A percentile compares a stretch with the other conserved stretches of the same genome.
Evolutionary conservation across 768 basidiomycete genomes (phyloP).

Genomic region (Russula griseocarnosa): DNA sequence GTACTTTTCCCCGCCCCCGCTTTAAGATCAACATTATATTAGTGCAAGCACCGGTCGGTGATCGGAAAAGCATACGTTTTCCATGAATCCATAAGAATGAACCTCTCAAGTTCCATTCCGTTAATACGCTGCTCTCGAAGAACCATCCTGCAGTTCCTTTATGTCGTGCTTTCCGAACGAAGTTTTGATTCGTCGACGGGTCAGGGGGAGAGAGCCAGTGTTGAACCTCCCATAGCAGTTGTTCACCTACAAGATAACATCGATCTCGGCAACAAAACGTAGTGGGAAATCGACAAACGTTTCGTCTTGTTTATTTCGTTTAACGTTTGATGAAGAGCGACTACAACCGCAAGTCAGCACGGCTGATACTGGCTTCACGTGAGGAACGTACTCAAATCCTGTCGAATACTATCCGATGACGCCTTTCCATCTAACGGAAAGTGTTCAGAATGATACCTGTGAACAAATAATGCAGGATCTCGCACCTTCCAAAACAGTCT

Average conservation of each 20-base stretch:
- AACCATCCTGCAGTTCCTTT: slow-evolving; percentile 6
- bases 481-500: neutral
- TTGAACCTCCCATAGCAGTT: neutral
- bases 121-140: neutral
- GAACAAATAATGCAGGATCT: neutral
- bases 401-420: neutral
- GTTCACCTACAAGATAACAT: neutral
- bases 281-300: neutral
- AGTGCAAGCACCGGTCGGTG: neutral
- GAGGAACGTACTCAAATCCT: neutral
- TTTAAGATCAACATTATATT: neutral
- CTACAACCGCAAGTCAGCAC: neutral
- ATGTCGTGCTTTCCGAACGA: neutral
- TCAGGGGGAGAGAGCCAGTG: slow-evolving; percentile 5
- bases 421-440: neutral
- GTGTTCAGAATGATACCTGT: neutral
- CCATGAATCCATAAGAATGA: slow-evolving; percentile 14
- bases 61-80: neutral
- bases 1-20: slow-evolving; percentile 16
- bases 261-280: neutral
- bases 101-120: slow-evolving; percentile 4
- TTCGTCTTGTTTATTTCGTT: slow-evolving; percentile 2
- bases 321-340: neutral
- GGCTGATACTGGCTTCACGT: no score
- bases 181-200: slow-evolving; percentile 11